Evolutionary conservation across 805 yeast species (phyloP).

Genomic region (Wickerhamomyces tratensis): DNA sequence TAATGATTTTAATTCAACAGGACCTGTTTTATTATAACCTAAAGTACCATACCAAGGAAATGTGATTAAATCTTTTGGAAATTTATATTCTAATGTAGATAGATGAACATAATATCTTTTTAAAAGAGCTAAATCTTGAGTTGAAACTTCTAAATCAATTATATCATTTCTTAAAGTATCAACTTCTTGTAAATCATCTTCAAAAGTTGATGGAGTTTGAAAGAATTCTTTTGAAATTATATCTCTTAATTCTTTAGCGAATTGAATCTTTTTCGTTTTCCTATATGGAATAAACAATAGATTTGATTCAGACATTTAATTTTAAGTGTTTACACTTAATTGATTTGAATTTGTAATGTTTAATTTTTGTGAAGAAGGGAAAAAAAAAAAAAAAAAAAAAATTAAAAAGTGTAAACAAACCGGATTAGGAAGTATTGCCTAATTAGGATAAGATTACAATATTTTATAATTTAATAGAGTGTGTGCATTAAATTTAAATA

Average conservation of each 20-base stretch:
- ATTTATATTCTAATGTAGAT: slow-evolving; percentile 36
- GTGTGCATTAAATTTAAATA: too few relatives aligned
- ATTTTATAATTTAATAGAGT: too few relatives aligned
- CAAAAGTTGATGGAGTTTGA: slow-evolving; percentile 32
- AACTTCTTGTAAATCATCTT: slow-evolving; percentile 31
- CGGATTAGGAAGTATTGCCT: too few relatives aligned
- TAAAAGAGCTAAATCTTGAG: slow-evolving; percentile 27
- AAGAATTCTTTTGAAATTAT: slow-evolving; percentile 39
- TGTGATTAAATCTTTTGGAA: slow-evolving; percentile 50
- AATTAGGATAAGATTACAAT: too few relatives aligned
- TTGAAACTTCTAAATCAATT: slow-evolving; percentile 23
- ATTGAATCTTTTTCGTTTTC: slow-evolving; percentile 30
- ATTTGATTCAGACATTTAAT: slow-evolving; percentile 21
- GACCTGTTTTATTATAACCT: slow-evolving; percentile 42
- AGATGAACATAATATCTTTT: slow-evolving; percentile 40
- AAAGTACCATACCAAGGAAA: slow-evolving; percentile 72
- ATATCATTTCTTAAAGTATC: slow-evolving; percentile 34
- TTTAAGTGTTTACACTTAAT: too few relatives aligned
- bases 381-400: too few relatives aligned
- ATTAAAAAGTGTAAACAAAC: too few relatives aligned
- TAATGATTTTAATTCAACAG: slow-evolving; percentile 37
- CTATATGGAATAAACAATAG: slow-evolving; percentile 43
- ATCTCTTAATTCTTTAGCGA: slow-evolving; percentile 28
- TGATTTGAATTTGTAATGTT: too few relatives aligned
- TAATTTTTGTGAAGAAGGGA: too few relatives aligned